These are phyloP conservation scores for Pseudogymnoascus sp. DNA, from an alignment of 2,329 filamentous ascomycete genomes.

Conservation along the genomic window DNA sequence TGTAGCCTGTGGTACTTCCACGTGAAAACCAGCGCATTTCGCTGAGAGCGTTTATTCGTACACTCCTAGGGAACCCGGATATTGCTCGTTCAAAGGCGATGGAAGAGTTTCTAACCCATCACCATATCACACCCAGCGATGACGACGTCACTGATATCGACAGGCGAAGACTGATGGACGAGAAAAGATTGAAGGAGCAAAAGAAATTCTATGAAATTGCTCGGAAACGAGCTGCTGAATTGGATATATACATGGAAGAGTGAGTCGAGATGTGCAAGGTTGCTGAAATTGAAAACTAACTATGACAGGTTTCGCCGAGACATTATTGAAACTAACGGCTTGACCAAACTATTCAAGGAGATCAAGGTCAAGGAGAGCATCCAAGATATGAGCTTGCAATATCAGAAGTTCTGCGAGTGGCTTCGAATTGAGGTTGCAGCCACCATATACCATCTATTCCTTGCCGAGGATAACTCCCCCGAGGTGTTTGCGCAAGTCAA, in stretches of 20 bases:
- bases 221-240: conserved; percentile 75
- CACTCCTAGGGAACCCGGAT: conserved; percentile 73
- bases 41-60: conserved; percentile 81
- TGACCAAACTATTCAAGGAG: conserved; percentile 87
- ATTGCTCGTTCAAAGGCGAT: conserved; percentile 78
- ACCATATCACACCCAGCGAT: conserved; percentile 67
- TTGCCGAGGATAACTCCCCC: conserved; percentile 96
- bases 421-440: conserved; percentile 93
- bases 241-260: conserved; percentile 98
- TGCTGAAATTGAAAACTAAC: conserved; percentile 13
- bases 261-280: conserved; percentile 35
- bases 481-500: conserved; percentile 92
- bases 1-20: conserved; percentile 46
- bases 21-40: conserved; percentile 89
- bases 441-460: conserved; percentile 92
- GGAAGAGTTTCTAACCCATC: conserved; percentile 68
- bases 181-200: conserved; percentile 85
- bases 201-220: conserved; percentile 94
- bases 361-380: conserved; percentile 87
- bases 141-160: conserved; percentile 79
- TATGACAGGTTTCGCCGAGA: conserved; percentile 53
- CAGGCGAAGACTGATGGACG: conserved; percentile 72
- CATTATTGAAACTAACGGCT: conserved; percentile 65
- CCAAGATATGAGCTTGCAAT: conserved; percentile 82
- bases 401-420: conserved; percentile 98